phyloP scores from a whole-genome alignment of 2,329 filamentous ascomycete species.

The Xylariaceae sp. region DNA sequence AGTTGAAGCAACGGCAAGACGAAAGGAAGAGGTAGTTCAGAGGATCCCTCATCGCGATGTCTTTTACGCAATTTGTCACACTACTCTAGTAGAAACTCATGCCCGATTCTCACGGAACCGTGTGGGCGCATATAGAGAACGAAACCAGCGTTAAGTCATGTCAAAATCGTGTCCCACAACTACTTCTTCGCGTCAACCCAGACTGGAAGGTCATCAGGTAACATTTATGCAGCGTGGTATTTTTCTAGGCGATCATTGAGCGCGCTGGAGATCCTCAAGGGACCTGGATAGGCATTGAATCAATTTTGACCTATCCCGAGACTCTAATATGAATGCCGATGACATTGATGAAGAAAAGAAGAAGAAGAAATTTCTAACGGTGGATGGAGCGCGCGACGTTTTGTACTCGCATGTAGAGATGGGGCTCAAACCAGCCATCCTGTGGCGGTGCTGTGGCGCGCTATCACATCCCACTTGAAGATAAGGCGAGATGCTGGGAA shows the following conservation, averaged over 20 bases:
- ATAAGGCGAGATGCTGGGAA: neutral
- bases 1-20: constrained; percentile 69
- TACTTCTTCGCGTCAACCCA: constrained; percentile 37
- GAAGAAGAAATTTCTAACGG: constrained; percentile 31
- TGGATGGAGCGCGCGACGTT: constrained; percentile 4
- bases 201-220: constrained; percentile 49
- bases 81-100: neutral
- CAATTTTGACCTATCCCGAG: constrained; percentile 72
- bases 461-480: neutral
- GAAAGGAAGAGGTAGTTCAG: constrained; percentile 23
- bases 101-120: neutral
- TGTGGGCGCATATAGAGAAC: neutral
- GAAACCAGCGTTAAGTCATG: neutral
- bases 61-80: neutral
- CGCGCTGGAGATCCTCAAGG: constrained; percentile 79
- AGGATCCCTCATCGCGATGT: neutral
- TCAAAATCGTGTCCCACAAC: constrained; percentile 35
- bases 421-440: constrained; percentile 17
- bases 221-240: constrained; percentile 67
- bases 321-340: constrained; percentile 97
- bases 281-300: constrained; percentile 90
- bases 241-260: constrained; percentile 95
- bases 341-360: constrained; percentile 64
- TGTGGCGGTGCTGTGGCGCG: constrained; percentile 2
- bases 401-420: neutral